Evolutionary conservation across 1,284 basidiomycete species (phyloP).

Genomic region (Pseudozyma hubeiensis): DNA sequence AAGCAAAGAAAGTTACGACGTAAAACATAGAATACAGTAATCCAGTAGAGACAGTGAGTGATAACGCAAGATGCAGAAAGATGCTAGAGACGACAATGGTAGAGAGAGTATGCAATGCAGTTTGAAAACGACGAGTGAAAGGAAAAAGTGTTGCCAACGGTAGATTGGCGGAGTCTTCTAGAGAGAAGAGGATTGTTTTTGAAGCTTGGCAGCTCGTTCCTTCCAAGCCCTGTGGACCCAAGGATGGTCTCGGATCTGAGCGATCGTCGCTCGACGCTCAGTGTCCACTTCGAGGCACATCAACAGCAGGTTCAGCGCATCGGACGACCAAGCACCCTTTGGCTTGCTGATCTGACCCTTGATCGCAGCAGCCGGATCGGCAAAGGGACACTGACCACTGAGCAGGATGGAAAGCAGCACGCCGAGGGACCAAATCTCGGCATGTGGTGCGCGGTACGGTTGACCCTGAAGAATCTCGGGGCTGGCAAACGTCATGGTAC

Average conservation of each 20-base stretch:
- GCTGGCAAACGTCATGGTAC: slow-evolving; percentile 66
- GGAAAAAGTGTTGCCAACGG: not conserved
- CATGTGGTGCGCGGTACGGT: slow-evolving; percentile 76
- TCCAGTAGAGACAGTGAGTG: slow-evolving; percentile 17
- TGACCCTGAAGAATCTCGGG: slow-evolving; percentile 83
- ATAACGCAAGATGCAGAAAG: not conserved
- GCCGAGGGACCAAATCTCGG: slow-evolving; percentile 92
- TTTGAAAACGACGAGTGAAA: slow-evolving; percentile 2
- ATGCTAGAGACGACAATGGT: not conserved
- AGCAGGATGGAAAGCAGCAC: slow-evolving; percentile 86
- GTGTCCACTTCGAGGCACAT: slow-evolving; percentile 82
- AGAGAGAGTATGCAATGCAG: slow-evolving; percentile 2
- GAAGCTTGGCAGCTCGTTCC: slow-evolving; percentile 43
- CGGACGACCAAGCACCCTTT: slow-evolving; percentile 56
- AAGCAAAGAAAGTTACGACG: not conserved
- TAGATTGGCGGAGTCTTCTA: not conserved
- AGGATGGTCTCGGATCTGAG: slow-evolving; percentile 78
- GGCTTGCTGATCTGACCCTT: slow-evolving; percentile 70
- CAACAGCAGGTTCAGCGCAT: slow-evolving; percentile 75
- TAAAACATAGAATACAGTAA: not conserved
- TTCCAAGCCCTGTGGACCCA: slow-evolving; percentile 74
- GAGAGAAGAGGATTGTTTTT: not conserved
- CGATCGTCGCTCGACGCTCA: slow-evolving; percentile 76
- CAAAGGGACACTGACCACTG: slow-evolving; percentile 86
- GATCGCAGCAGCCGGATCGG: slow-evolving; percentile 77